Conservation (phyloP, 306 rosid species). For the Corylus heterophylla region DNA sequence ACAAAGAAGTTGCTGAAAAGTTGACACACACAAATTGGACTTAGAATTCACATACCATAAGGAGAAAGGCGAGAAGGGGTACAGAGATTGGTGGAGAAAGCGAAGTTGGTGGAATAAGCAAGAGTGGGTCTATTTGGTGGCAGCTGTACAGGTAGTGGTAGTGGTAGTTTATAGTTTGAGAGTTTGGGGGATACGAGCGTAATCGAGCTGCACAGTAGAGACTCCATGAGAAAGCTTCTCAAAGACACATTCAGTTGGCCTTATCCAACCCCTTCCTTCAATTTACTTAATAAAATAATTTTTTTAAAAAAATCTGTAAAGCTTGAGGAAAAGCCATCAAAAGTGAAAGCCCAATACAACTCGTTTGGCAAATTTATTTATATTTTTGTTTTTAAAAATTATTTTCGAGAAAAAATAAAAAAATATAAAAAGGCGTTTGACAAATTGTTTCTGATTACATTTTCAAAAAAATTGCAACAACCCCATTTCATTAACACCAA, state of each 20-base stretch:
- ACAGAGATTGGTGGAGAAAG: slow-evolving; percentile 32
- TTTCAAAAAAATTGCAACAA: no score
- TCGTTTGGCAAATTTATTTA: no score
- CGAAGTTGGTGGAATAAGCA: slow-evolving; percentile 18
- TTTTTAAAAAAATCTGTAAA: no score
- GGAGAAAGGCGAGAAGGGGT: slow-evolving; percentile 29
- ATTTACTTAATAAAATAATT: no score
- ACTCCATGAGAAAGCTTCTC: slow-evolving; percentile 40
- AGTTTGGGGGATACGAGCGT: slow-evolving; percentile 23
- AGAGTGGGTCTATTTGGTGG: slow-evolving; percentile 17
- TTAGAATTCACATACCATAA: slow-evolving; percentile 35
- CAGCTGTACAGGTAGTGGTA: background rate
- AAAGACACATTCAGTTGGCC: background rate
- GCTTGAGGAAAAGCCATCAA: no score
- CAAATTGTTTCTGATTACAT: no score
- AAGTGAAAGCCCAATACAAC: no score
- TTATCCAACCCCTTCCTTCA: background rate
- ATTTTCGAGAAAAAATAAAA: no score
- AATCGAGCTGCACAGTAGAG: slow-evolving; percentile 39
- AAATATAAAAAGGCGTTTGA: no score
- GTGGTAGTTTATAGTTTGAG: slow-evolving; percentile 18
- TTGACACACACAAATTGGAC: background rate
- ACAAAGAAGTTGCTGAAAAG: background rate
- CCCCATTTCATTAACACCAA: no score
- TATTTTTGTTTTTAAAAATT: no score